Percentiles rank a stretch among this genome's conserved stretches.
Evolutionary conservation across 345 rosid genomes (phyloP).

Genomic region (Acer negundo): DNA sequence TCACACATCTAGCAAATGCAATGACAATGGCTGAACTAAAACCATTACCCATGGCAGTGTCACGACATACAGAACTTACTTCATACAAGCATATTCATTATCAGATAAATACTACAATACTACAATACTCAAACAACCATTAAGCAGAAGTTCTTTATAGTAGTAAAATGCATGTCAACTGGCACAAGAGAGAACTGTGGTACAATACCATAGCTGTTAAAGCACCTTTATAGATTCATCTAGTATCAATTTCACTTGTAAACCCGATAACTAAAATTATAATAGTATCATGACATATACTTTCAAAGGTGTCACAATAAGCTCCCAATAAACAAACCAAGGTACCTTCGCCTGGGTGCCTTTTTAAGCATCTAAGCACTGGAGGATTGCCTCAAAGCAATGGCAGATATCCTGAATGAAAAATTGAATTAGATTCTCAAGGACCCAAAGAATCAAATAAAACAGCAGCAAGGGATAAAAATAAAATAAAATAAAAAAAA

Average conservation of each 20-base stretch:
- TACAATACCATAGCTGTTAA: background rate
- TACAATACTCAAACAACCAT: background rate
- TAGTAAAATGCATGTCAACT: background rate
- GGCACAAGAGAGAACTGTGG: background rate
- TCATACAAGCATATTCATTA: background rate
- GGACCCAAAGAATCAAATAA: conserved; percentile 29
- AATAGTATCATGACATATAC: conserved; percentile 23
- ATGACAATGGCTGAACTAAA: background rate
- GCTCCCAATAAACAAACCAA: conserved; percentile 79
- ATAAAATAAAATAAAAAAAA: conserved; percentile 14
- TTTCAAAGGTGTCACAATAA: conserved; percentile 37
- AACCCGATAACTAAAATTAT: background rate
- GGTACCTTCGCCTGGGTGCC: conserved; percentile 99
- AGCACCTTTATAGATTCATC: background rate
- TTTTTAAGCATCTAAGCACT: conserved; percentile 73
- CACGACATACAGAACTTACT: background rate
- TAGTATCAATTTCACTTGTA: background rate
- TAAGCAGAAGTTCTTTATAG: background rate
- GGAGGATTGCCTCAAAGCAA: conserved; percentile 80
- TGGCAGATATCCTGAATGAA: conserved; percentile 84
- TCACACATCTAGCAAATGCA: background rate
- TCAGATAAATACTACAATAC: background rate
- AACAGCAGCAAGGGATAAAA: background rate
- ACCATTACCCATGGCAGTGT: background rate
- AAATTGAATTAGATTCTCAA: conserved; percentile 71